A percentile compares a stretch with the other conserved stretches of the same genome.
Conservation (phyloP, 208 protist genomes). For the Acanthamoeba triangularis region DNA sequence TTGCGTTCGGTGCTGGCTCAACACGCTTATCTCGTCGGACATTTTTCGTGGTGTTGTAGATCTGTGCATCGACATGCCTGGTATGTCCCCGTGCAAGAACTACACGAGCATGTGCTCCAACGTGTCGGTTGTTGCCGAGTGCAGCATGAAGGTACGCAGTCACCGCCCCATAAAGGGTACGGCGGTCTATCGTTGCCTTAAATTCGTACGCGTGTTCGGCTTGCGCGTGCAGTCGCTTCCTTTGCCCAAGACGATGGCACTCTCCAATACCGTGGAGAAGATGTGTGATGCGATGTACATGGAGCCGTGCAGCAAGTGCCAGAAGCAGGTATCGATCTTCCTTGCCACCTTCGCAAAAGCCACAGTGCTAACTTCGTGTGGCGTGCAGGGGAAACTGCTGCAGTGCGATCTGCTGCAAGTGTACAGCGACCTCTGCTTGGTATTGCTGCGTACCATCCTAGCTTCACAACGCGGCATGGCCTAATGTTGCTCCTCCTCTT, state of each 20-base stretch:
- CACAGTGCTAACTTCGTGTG: no score
- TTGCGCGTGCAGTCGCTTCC: not conserved
- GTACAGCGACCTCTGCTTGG: not conserved
- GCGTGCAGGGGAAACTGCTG: not conserved
- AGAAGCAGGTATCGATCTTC: not conserved
- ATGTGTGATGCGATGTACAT: conserved; percentile 78
- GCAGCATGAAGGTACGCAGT: not conserved
- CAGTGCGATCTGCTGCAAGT: conserved; percentile 22
- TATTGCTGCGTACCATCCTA: not conserved
- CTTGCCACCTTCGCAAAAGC: no score
- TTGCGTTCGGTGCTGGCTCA: no score
- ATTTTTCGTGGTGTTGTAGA: not conserved
- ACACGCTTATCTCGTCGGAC: not conserved
- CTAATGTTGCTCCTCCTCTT: not conserved
- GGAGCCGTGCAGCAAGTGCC: conserved; percentile 66
- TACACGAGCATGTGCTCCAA: conserved; percentile 41
- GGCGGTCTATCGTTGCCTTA: not conserved
- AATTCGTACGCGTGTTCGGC: no score
- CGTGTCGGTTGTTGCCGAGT: conserved; percentile 35
- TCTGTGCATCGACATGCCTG: conserved; percentile 77
- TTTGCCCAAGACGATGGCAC: conserved; percentile 1
- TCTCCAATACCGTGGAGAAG: not conserved
- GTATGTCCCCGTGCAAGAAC: conserved; percentile 73
- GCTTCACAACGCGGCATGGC: not conserved
- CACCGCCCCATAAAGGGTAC: not conserved